Evolutionary conservation across 495 filamentous ascomycete genomes (phyloP).

Genomic region (Parmelia sp.): DNA sequence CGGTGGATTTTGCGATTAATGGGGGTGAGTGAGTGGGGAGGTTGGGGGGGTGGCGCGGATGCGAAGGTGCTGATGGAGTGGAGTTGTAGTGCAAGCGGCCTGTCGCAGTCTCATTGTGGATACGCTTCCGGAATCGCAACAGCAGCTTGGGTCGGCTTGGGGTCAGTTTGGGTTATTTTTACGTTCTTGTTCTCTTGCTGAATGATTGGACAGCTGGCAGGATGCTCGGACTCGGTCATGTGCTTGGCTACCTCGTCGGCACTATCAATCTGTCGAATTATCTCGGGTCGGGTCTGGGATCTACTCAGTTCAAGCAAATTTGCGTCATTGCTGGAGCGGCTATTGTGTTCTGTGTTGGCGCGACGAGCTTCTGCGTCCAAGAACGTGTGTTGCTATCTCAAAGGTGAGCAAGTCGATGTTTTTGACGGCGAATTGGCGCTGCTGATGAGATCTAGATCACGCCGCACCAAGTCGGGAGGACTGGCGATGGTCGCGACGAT

Average conservation of each 20-base stretch:
- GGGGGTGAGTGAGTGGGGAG: slow-evolving; percentile 56
- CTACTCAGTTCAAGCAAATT: slow-evolving; percentile 92
- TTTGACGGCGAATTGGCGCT: not conserved
- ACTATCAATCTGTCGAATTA: slow-evolving; percentile 69
- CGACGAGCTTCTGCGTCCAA: slow-evolving; percentile 77
- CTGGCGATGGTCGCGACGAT: slow-evolving; percentile 42
- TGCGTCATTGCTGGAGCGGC: slow-evolving; percentile 71
- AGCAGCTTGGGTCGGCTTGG: slow-evolving; percentile 87
- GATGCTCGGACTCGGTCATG: slow-evolving; percentile 81
- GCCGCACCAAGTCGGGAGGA: slow-evolving; percentile 28
- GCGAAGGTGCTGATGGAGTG: slow-evolving; percentile 22
- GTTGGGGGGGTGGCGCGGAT: not conserved
- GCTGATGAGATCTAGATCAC: not conserved
- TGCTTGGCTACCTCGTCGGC: slow-evolving; percentile 78
- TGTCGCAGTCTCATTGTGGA: slow-evolving; percentile 87
- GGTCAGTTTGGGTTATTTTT: slow-evolving; percentile 43
- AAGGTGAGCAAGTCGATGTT: slow-evolving; percentile 38
- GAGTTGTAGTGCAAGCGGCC: slow-evolving; percentile 65
- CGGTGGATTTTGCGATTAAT: slow-evolving; percentile 92
- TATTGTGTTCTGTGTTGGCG: slow-evolving; percentile 55
- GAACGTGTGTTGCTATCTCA: slow-evolving; percentile 71
- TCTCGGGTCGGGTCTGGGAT: slow-evolving; percentile 67
- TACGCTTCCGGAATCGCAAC: slow-evolving; percentile 77
- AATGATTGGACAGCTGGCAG: slow-evolving; percentile 54
- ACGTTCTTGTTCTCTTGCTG: slow-evolving; percentile 2